Percentiles rank a stretch among this genome's conserved stretches.
These are phyloP conservation scores for Iberis amara DNA, from an alignment of 441 rosid genomes.

Conservation along the genomic window DNA sequence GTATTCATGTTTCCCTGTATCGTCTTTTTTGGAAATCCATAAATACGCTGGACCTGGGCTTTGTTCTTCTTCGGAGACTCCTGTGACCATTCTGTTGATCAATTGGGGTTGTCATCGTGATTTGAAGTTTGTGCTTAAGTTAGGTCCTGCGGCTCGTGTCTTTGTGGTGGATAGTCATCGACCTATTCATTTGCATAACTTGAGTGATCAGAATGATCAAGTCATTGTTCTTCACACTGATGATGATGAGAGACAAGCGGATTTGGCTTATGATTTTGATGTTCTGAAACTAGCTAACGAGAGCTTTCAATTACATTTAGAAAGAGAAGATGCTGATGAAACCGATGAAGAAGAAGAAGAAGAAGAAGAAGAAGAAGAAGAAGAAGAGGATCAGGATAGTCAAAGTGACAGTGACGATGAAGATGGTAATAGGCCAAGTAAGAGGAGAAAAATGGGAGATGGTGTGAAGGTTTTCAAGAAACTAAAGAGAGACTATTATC, in stretches of 20 bases:
- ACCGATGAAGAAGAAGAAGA: slow-evolving; percentile 45
- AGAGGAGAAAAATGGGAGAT: slow-evolving; percentile 51
- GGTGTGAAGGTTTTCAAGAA: slow-evolving; percentile 58
- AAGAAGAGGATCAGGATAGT: slow-evolving; percentile 32
- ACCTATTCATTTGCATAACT: slow-evolving; percentile 83
- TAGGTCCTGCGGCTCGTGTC: slow-evolving; percentile 57
- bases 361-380: slow-evolving; percentile 26
- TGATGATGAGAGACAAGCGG: slow-evolving; percentile 82
- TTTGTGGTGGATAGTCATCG: slow-evolving; percentile 89
- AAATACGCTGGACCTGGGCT: slow-evolving; percentile 56
- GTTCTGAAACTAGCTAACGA: slow-evolving; percentile 69
- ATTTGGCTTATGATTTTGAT: slow-evolving; percentile 73
- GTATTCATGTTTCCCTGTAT: slow-evolving; percentile 88
- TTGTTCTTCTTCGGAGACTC: slow-evolving; percentile 39
- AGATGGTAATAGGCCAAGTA: slow-evolving; percentile 41
- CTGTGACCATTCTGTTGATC: slow-evolving; percentile 57
- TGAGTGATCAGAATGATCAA: slow-evolving; percentile 61
- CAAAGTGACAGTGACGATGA: slow-evolving; percentile 28
- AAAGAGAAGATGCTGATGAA: slow-evolving; percentile 29
- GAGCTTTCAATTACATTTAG: slow-evolving; percentile 30
- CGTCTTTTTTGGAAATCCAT: slow-evolving; percentile 72
- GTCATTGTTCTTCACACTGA: slow-evolving; percentile 73
- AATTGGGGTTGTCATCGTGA: slow-evolving; percentile 97
- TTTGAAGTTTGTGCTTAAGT: slow-evolving; percentile 42
- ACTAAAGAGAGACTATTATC: slow-evolving; percentile 67